Evolutionary conservation across 441 rosid species (phyloP), one percentile per base, ranked within the genome.

Genomic region (Hura crepitans): DNA sequence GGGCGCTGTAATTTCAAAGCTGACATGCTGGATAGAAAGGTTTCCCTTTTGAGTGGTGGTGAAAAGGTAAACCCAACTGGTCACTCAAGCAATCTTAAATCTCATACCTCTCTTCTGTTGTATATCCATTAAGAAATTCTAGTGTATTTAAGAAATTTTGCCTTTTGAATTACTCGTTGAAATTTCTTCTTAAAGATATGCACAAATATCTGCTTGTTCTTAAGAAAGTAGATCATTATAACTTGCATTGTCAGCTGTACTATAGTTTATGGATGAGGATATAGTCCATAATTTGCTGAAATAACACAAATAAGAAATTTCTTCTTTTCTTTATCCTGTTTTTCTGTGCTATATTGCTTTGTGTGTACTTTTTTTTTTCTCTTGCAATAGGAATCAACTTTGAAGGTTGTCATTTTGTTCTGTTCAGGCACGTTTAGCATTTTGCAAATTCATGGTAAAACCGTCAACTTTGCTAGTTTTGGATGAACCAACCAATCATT

Each of bases 1-100:
- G 98, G 98, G 20, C 97, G 97, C 49, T 94, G 96, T 74, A 94
- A 94, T 82, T 94, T 94, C 87, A 94, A 94, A 80, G 89, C 90
- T 20, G 95, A 94, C 73, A 94, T 94, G 96, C 96, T 94, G 54
- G 97, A 94, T 68, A 79, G 96, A 71, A 94, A 91, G 76, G 98
- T 91, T 81, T 83, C 88, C 66, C 83, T 89, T 78, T 79, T 94
- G 78, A 94, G 98, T 71, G 97, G 98, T 68, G 98, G 98, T 64
- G 98, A 94, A 88, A 94, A 94, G 92, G 96, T 86, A 84, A 49
- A 65, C 46, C 63, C n/a, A 30, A 56, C 30, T 63, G 45, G 20
- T 35, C 65, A 56, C 49, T 23, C 8, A 7, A 67, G 20, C 5
- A 65, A 37, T 46, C 74, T 28, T 47, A 17, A 64, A 66, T 59